A percentile compares a stretch with the other conserved stretches of the same genome.
Conservation (phyloP, 768 basidiomycete genomes). For the Phlegmacium glaucopus region DNA sequence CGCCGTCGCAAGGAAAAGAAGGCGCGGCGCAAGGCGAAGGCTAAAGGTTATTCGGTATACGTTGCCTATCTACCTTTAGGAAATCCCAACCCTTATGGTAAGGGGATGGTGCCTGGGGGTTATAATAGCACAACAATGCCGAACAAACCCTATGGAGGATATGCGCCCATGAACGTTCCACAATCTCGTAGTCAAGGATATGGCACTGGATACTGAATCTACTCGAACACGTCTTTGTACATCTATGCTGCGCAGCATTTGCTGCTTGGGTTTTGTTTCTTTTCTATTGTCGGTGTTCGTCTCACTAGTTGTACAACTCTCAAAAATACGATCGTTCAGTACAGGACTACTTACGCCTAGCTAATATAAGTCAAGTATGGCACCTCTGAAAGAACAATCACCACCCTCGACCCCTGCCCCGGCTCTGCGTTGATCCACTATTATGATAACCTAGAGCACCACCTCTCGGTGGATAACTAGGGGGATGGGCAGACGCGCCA, state of each 20-base stretch:
- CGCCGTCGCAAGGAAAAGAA: slow-evolving; percentile 64
- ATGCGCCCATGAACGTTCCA: slow-evolving; percentile 2
- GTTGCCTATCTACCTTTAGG: slow-evolving; percentile 42
- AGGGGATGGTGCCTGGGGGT: slow-evolving; percentile 18
- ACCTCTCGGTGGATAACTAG: slow-evolving; percentile 24
- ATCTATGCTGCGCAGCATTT: neutral
- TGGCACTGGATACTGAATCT: neutral
- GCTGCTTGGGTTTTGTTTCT: neutral
- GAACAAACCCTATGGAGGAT: slow-evolving; percentile 1
- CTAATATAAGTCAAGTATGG: no score
- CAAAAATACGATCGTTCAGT: no score
- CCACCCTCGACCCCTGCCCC: slow-evolving; percentile 54
- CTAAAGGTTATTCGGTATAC: slow-evolving; percentile 63
- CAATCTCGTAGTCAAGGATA: slow-evolving; percentile 3
- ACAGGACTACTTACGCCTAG: no score
- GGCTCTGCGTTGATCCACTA: slow-evolving; percentile 17
- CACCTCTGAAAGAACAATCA: slow-evolving; percentile 15
- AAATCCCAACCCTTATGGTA: slow-evolving; percentile 3
- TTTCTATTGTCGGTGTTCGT: neutral
- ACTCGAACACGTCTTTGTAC: neutral
- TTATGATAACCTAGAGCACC: slow-evolving; percentile 20
- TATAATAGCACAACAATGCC: slow-evolving; percentile 4
- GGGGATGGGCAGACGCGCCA: slow-evolving; percentile 29
- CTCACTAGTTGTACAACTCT: no score
- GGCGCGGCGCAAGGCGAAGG: slow-evolving; percentile 52